Evolutionary conservation across 768 basidiomycete genomes (phyloP), one percentile per base, ranked within the genome.

Genomic region (Chalciporus chontae): DNA sequence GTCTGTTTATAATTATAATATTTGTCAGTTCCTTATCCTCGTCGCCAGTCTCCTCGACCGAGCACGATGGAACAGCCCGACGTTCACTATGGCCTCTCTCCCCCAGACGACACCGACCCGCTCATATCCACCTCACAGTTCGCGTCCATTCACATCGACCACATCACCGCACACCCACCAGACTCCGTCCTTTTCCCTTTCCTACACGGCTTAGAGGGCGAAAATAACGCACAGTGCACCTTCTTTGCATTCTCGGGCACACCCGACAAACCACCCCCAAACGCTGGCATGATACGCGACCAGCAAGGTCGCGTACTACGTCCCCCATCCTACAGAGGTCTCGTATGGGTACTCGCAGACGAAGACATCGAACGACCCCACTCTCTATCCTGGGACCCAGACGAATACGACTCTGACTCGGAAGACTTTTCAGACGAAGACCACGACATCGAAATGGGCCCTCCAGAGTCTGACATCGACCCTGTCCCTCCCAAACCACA

Each of bases 111-210:
- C 7, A 4, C 29, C 39, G 15, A 7, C 8, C 69, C 8, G 69
- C 60, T 73, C 14, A 68, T 73, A 76, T 50, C 74, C 69, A 55
- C 70, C 69, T 3, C 46, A 18, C 68, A 79, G 50, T 90, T 90
- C 61, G 73, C 82, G 3, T 63, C 73, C 17, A 68, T 92, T 44
- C 84, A 87, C 48, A 75, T 80, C 58, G 65, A 72, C n/a, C 80
- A 89, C 55, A 71, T 81, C 54, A 74, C 79, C 50, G 69, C 80
- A 1, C 87, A 94, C 67, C 81, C 89, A 1, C 86, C 87, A 0
- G 92, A 95, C 70, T 74, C 77, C 36, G 77, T 85, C 57, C 79
- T 94, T 50, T 95, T 95, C 65, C 92, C 92, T 0, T 95, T 93
- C 70, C 71, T 92, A 14, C 92, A 94, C 60, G 89, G 91, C 39